These are phyloP conservation scores for Letharia columbiana DNA, from an alignment of 495 filamentous ascomycete genomes.

Conservation along the genomic window DNA sequence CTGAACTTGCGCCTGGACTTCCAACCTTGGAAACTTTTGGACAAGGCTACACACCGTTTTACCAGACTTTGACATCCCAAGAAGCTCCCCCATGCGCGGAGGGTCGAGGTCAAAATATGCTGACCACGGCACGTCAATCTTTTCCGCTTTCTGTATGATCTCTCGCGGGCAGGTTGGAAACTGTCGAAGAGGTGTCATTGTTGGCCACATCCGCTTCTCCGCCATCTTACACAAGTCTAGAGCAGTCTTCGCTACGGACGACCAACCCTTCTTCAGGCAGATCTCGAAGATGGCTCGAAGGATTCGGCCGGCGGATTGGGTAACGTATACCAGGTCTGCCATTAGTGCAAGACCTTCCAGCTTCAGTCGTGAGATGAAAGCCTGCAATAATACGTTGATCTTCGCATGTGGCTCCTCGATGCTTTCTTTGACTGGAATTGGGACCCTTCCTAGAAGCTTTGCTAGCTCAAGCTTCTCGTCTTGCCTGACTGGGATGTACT, in stretches of 20 bases:
- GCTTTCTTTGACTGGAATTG: conserved; percentile 93
- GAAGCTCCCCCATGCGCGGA: conserved; percentile 91
- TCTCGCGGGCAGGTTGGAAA: conserved; percentile 76
- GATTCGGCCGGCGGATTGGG: conserved; percentile 94
- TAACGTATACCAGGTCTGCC: conserved; percentile 98
- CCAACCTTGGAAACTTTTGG: conserved; percentile 85
- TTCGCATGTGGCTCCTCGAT: conserved; percentile 96
- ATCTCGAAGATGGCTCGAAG: conserved; percentile 95
- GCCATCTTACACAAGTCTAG: conserved; percentile 98
- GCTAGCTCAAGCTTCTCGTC: conserved; percentile 96
- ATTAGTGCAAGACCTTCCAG: conserved; percentile 91
- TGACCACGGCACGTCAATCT: conserved; percentile 87
- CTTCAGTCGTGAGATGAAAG: conserved; percentile 90
- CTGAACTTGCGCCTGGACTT: conserved; percentile 85
- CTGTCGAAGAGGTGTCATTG: conserved; percentile 91
- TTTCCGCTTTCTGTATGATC: conserved; percentile 82
- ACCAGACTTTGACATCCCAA: conserved; percentile 85
- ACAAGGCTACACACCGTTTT: conserved; percentile 77
- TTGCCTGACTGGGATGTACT: conserved; percentile 95
- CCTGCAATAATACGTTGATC: conserved; percentile 97
- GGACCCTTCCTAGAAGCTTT: conserved; percentile 81
- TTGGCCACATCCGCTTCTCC: conserved; percentile 98
- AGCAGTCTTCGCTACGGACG: conserved; percentile 84
- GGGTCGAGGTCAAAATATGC: conserved; percentile 95
- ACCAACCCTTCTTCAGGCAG: conserved; percentile 90